A percentile compares a stretch with the other conserved stretches of the same genome.
These are phyloP conservation scores for Alternaria novae-zelandiae DNA, from an alignment of 2,329 filamentous ascomycete genomes.

Conservation along the genomic window DNA sequence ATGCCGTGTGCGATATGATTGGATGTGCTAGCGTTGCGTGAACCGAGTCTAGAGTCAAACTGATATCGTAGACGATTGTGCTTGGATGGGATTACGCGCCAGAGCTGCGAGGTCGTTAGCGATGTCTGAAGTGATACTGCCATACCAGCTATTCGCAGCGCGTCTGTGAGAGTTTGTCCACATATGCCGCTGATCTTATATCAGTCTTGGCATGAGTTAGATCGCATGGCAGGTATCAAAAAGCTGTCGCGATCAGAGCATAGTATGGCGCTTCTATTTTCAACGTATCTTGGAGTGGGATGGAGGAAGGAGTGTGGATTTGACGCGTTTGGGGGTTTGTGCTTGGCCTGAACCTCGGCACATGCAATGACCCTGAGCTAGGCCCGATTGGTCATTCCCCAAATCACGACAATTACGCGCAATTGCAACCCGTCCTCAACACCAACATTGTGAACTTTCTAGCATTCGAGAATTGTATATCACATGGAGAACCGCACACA, in stretches of 20 bases:
- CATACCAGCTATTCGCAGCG: not conserved
- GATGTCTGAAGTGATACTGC: not conserved
- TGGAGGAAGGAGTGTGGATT: not conserved
- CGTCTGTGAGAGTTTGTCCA: not conserved
- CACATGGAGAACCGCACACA: not conserved
- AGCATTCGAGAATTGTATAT: not conserved
- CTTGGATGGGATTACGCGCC: not conserved
- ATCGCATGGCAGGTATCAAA: not conserved
- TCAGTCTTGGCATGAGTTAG: not conserved
- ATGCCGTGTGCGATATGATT: slow-evolving; percentile 12
- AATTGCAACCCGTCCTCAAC: not conserved
- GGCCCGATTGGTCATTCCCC: not conserved
- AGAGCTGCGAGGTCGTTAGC: not conserved
- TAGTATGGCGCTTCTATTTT: not conserved
- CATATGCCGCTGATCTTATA: not conserved
- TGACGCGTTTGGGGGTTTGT: not conserved
- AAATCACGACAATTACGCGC: not conserved
- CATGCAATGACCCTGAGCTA: not conserved
- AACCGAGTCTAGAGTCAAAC: not conserved
- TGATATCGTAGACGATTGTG: not conserved
- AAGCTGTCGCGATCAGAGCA: not conserved
- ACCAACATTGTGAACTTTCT: not conserved
- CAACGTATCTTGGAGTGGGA: not conserved
- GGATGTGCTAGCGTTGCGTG: slow-evolving; percentile 1
- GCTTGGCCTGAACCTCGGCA: not conserved